Conservation (phyloP, 768 basidiomycete species). For the Suillus spraguei region DNA sequence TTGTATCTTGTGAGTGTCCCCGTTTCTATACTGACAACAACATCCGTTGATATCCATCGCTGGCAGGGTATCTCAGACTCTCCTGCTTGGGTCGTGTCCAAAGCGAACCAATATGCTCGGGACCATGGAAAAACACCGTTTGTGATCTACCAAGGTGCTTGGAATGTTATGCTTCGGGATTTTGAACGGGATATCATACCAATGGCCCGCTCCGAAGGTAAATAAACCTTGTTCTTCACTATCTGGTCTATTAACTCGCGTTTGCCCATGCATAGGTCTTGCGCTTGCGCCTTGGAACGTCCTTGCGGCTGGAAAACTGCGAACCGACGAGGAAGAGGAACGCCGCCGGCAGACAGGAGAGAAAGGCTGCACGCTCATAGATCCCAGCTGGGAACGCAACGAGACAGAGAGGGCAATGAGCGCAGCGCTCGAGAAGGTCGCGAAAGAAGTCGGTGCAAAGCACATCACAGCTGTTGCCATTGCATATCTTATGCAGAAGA, state of each 20-base stretch:
- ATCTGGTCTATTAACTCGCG: constrained; percentile 18
- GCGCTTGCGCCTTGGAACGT: constrained; percentile 50
- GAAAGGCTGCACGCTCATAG: constrained; percentile 22
- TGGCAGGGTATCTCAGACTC: constrained; percentile 33
- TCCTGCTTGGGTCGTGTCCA: constrained; percentile 41
- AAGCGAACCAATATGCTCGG: constrained; percentile 40
- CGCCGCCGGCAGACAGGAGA: constrained; percentile 26
- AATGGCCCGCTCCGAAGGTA: constrained; percentile 25
- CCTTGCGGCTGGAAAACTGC: constrained; percentile 25
- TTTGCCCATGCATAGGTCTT: constrained; percentile 22
- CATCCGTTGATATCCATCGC: constrained; percentile 6
- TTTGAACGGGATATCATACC: constrained; percentile 44
- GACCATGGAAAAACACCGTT: constrained; percentile 42
- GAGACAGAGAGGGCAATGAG: constrained; percentile 42
- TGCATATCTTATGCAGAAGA: constrained; percentile 50
- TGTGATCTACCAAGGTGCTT: constrained; percentile 43
- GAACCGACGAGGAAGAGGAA: constrained; percentile 30
- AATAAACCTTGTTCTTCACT: constrained; percentile 34
- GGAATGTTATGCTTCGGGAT: constrained; percentile 34
- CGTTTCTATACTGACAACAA: constrained; percentile 21
- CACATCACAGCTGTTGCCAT: constrained; percentile 46
- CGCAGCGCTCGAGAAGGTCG: constrained; percentile 41
- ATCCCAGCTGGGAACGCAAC: constrained; percentile 35
- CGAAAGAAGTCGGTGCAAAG: constrained; percentile 38
- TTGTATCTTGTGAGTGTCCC: constrained; percentile 34